Conservation (phyloP, 768 basidiomycete species). For the Collybia nuda region DNA sequence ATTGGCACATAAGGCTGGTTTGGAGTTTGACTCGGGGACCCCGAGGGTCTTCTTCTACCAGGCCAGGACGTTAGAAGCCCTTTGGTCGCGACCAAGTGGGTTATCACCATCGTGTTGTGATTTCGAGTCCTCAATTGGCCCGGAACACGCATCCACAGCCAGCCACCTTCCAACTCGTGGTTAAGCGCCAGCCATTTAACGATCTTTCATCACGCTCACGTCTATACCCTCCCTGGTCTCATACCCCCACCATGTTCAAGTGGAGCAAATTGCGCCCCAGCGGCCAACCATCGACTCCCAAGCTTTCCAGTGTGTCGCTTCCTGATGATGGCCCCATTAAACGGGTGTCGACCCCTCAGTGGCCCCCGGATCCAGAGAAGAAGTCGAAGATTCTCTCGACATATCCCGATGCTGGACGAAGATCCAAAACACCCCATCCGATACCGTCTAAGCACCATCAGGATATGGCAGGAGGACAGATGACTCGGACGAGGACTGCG, state of each 20-base stretch:
- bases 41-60: slow-evolving; percentile 30
- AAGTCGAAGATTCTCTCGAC: slow-evolving; percentile 17
- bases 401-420: slow-evolving; percentile 18
- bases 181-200: slow-evolving; percentile 26
- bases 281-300: slow-evolving; percentile 31
- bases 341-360: slow-evolving; percentile 16
- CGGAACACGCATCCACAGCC: slow-evolving; percentile 22
- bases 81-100: slow-evolving; percentile 25
- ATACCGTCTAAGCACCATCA: slow-evolving; percentile 2
- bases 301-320: slow-evolving; percentile 25
- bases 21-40: slow-evolving; percentile 21
- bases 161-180: slow-evolving; percentile 32
- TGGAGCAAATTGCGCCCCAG: slow-evolving; percentile 23
- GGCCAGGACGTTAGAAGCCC: slow-evolving; percentile 25
- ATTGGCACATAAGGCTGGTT: slow-evolving; percentile 26
- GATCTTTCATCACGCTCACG: slow-evolving; percentile 16
- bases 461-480: neutral
- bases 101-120: slow-evolving; percentile 12
- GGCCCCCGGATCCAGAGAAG: slow-evolving; percentile 18
- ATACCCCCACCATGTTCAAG: slow-evolving; percentile 32
- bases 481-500: slow-evolving; percentile 5
- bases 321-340: slow-evolving; percentile 21
- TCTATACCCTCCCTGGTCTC: slow-evolving; percentile 13
- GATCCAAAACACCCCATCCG: slow-evolving; percentile 20
- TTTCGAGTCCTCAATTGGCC: slow-evolving; percentile 15